Conservation (phyloP, 2,329 filamentous ascomycete genomes). For the Ramularia endophylla region DNA sequence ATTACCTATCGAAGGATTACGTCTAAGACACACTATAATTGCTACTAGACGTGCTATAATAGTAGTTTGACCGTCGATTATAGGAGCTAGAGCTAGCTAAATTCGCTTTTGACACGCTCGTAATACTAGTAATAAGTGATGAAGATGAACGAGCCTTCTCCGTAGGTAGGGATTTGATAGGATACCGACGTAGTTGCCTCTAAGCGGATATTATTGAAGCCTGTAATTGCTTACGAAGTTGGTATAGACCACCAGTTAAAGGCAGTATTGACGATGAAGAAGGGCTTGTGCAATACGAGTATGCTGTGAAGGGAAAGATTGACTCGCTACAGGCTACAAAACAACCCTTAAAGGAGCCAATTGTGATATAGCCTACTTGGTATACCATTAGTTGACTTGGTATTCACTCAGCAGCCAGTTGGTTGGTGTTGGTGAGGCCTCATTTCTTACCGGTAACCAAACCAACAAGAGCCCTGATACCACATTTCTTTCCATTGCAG, state of each 20-base stretch:
- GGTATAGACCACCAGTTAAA: not conserved
- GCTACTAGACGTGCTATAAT: not conserved
- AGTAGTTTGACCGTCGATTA: not conserved
- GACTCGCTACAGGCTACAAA: too few relatives aligned
- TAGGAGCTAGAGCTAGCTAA: not conserved
- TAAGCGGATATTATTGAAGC: constrained; percentile 2
- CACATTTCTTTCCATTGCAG: too few relatives aligned
- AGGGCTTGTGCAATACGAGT: too few relatives aligned
- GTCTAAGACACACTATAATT: not conserved
- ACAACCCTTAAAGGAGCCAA: too few relatives aligned
- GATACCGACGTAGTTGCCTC: not conserved
- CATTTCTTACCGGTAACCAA: too few relatives aligned
- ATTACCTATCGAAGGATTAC: not conserved
- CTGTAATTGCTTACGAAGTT: not conserved
- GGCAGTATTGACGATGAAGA: too few relatives aligned
- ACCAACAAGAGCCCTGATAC: too few relatives aligned
- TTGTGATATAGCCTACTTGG: too few relatives aligned
- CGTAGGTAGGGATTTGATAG: not conserved
- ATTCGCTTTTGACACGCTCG: not conserved
- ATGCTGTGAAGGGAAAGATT: too few relatives aligned
- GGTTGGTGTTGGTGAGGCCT: too few relatives aligned
- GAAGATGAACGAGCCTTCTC: not conserved
- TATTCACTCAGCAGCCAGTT: too few relatives aligned
- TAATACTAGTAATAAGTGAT: not conserved
- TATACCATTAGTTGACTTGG: too few relatives aligned